phyloP scores from a whole-genome alignment of 305 asterid species.

The Fraxinus ornus region DNA sequence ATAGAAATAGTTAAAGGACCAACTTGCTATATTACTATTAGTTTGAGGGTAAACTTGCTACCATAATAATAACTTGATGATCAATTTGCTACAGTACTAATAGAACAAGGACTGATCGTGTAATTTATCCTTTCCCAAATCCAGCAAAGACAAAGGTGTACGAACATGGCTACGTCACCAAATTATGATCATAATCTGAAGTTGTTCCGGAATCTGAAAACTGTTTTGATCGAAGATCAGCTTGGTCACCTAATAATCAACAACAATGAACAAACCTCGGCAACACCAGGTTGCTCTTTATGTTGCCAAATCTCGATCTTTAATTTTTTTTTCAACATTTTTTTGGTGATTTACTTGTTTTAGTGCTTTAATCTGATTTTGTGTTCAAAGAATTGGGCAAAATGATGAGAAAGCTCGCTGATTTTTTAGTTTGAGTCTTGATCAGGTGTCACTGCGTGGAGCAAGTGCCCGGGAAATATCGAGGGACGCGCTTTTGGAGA shows the following conservation, averaged over 20 bases:
- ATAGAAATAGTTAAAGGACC: neutral
- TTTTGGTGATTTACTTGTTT: slow-evolving; percentile 2
- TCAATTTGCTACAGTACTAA: neutral
- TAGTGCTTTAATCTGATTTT: neutral
- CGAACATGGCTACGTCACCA: neutral
- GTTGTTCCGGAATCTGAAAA: neutral
- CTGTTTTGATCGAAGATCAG: neutral
- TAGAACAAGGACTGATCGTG: neutral
- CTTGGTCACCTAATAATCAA: neutral
- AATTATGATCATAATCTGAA: neutral
- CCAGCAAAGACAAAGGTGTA: neutral
- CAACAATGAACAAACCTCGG: slow-evolving; percentile 46
- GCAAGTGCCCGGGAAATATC: slow-evolving; percentile 92
- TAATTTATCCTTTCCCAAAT: neutral
- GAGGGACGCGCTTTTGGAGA: slow-evolving; percentile 74
- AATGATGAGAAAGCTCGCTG: neutral
- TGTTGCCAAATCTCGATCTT: neutral
- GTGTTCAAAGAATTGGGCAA: neutral
- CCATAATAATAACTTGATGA: neutral
- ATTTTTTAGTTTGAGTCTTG: slow-evolving; percentile 16
- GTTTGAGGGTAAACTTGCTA: neutral
- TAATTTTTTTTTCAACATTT: neutral
- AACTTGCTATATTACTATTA: neutral
- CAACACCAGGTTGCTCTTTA: slow-evolving; percentile 39
- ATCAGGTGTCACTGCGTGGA: slow-evolving; percentile 92